Conservation (phyloP, 495 filamentous ascomycete species). For the Cetradonia linearis region DNA sequence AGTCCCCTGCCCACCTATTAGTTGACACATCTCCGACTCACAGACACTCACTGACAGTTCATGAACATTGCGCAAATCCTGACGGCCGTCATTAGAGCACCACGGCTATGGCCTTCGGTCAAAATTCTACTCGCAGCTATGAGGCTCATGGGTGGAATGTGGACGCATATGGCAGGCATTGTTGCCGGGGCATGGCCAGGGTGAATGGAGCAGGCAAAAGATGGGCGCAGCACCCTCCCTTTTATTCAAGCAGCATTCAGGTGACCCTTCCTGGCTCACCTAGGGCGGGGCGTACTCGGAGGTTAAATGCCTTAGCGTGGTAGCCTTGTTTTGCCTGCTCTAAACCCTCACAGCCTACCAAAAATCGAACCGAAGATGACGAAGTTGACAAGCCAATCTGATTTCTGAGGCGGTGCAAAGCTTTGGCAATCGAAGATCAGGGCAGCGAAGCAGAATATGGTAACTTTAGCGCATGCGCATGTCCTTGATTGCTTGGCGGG, state of each 20-base stretch:
- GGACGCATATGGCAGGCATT: constrained; percentile 7
- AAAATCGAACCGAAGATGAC: neutral
- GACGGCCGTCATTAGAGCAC: constrained; percentile 8
- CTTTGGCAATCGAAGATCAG: neutral
- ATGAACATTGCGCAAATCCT: constrained; percentile 3
- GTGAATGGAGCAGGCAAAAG: constrained; percentile 2
- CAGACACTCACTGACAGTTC: neutral
- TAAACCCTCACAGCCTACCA: neutral
- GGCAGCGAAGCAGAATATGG: neutral
- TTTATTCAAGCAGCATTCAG: neutral
- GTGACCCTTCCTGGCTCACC: neutral
- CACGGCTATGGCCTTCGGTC: constrained; percentile 10
- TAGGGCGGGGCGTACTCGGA: neutral
- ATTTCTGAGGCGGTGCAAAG: constrained; percentile 2
- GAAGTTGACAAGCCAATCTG: neutral
- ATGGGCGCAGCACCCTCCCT: constrained; percentile 5
- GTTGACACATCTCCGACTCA: neutral
- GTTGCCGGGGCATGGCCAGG: constrained; percentile 1
- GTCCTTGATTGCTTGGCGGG: neutral
- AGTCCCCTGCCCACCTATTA: neutral
- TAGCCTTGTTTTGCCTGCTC: constrained; percentile 17
- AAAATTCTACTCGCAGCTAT: neutral
- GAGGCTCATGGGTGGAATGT: neutral
- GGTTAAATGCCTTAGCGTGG: constrained; percentile 10
- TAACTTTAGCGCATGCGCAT: neutral